Evolutionary conservation across 148 eudicot genomes (phyloP), one percentile per base, ranked within the genome.

Genomic region (Camellia sinensis): DNA sequence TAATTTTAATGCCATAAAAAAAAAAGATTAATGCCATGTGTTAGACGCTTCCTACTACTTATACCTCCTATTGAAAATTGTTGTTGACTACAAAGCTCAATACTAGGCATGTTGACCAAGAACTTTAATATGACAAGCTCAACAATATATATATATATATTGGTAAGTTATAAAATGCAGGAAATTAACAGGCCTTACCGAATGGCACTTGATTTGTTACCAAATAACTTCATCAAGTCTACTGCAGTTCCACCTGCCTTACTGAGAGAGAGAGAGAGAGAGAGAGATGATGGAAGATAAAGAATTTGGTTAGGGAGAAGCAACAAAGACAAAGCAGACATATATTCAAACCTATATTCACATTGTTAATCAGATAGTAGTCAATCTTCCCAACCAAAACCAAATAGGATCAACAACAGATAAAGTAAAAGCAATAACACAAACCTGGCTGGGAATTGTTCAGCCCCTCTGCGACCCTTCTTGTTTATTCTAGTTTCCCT

Each of bases 181-280:
- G 11, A 62, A 71, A 21, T 46, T 46, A 13, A 21, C 15, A 29
- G 77, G 69, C 63, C 83, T 84, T 89, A 94, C 99, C 98, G 86
- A 44, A 96, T 81, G 50, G 92, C 98, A 83, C 98, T 96, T 60
- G 98, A 89, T 85, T 89, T 94, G 82, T 87, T 85, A 54, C 99
- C 98, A 88, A 94, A 96, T 81, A 88, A 78, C 87, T 96, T 96
- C 86, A 89, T 88, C 86, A 94, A 80, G 84, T 96, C 99, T 67
- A 92, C 84, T 69, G 94, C 90, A 85, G 86, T 85, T 72, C 89
- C 95, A 75, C 95, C 91, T 56, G 90, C 78, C 86, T 93, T 94
- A 78, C 99, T 96, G 94, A 19, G 82, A 81, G 68, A 78, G 44
- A 82, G 75, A 60, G 4, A 14, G 19, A 46, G 17, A 82, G 52